Evolutionary conservation across 768 basidiomycete species (phyloP).

Genomic region (Kwoniella dendrophila): DNA sequence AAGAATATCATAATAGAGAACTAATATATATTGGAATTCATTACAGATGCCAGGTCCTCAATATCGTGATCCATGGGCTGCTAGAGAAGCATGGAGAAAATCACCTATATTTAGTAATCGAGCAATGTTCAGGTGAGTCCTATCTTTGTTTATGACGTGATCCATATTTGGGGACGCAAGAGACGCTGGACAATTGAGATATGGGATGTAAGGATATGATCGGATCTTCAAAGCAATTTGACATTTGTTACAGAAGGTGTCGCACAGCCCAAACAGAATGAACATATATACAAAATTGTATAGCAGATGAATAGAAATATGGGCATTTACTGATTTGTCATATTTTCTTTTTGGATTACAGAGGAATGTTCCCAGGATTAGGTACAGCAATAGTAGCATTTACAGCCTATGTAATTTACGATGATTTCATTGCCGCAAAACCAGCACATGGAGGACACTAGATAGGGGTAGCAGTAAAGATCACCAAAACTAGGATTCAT

Average conservation of each 20-base stretch:
- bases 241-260: too few relatives aligned
- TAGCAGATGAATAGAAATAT: too few relatives aligned
- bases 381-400: conserved; percentile 91
- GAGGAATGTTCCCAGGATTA: conserved; percentile 89
- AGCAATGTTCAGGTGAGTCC: conserved; percentile 68
- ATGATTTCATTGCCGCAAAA: conserved; percentile 62
- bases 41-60: conserved; percentile 48
- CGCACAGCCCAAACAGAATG: too few relatives aligned
- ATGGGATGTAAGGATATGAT: background rate
- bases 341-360: conserved; percentile 9
- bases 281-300: too few relatives aligned
- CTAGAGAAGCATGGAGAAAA: conserved; percentile 88
- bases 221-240: background rate
- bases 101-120: conserved; percentile 83
- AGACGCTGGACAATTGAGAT: too few relatives aligned
- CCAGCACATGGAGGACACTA: conserved; percentile 25
- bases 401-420: conserved; percentile 82
- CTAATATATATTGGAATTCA: too few relatives aligned
- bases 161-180: too few relatives aligned
- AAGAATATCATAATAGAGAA: too few relatives aligned
- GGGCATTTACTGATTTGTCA: too few relatives aligned
- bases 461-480: too few relatives aligned
- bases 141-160: too few relatives aligned
- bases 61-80: conserved; percentile 93
- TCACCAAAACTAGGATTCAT: too few relatives aligned